These are phyloP conservation scores for Albatrellus ellisii DNA, from an alignment of 768 basidiomycete genomes.

Conservation along the genomic window DNA sequence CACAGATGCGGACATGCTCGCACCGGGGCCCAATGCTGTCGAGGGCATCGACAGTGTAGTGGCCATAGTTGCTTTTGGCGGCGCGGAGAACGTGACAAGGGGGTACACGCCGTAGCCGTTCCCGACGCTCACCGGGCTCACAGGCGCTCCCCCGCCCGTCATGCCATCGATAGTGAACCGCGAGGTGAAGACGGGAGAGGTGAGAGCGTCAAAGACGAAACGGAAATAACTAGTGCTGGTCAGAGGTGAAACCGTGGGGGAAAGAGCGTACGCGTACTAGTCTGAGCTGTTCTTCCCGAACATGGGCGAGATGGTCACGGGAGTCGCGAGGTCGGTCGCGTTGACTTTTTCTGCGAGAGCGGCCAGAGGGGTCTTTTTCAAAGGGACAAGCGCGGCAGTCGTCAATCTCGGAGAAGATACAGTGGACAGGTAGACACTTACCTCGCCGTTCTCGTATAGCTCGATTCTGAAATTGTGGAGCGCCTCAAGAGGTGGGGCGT, in stretches of 20 bases:
- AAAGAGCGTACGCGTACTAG: constrained; percentile 1
- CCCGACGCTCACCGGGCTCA: neutral
- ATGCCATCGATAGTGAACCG: constrained; percentile 1
- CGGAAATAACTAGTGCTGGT: constrained; percentile 1
- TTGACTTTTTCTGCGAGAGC: neutral
- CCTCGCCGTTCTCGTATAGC: neutral
- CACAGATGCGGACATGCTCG: too few relatives aligned
- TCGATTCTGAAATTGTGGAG: neutral
- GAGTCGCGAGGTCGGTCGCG: neutral
- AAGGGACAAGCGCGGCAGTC: neutral
- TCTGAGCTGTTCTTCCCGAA: constrained; percentile 3
- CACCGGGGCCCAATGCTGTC: too few relatives aligned
- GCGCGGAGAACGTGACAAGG: neutral
- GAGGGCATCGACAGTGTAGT: too few relatives aligned
- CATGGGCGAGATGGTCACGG: neutral
- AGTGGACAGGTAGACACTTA: neutral
- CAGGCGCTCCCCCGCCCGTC: neutral
- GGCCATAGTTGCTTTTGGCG: too few relatives aligned
- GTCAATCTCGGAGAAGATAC: too few relatives aligned
- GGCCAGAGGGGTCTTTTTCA: neutral
- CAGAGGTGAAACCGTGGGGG: neutral
- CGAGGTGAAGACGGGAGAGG: neutral
- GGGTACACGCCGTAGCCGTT: neutral
- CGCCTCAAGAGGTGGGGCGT: neutral
- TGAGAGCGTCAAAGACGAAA: neutral